Evolutionary conservation across 352 stramenopile species (phyloP).

Genomic region (Phytopythium cucurbitacearum): DNA sequence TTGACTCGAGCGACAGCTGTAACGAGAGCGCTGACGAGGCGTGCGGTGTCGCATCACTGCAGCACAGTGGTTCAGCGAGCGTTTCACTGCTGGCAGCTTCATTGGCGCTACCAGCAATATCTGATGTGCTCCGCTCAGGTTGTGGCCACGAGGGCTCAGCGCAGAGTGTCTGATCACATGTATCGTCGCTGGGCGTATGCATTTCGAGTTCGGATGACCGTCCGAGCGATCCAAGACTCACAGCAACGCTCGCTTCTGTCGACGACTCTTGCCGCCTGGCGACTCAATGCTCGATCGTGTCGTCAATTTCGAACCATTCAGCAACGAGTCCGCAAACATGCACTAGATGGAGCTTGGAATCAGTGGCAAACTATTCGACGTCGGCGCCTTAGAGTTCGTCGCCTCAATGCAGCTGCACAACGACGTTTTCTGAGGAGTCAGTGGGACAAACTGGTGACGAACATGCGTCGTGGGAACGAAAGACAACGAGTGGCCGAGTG

Average conservation of each 20-base stretch:
- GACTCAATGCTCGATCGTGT: background rate
- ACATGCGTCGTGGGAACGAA: background rate
- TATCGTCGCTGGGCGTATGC: conserved; percentile 1
- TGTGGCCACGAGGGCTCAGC: background rate
- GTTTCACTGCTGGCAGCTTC: conserved; percentile 1
- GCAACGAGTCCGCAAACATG: background rate
- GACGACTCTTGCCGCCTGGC: background rate
- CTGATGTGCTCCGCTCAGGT: background rate
- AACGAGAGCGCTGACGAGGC: background rate
- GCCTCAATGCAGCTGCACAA: background rate
- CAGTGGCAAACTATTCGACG: background rate
- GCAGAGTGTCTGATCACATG: background rate
- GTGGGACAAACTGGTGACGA: background rate
- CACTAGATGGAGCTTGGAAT: background rate
- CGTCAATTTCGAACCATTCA: background rate
- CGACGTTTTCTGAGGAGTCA: background rate
- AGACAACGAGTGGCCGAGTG: background rate
- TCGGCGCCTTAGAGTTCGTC: background rate
- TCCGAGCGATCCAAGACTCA: background rate
- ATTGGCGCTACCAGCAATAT: background rate
- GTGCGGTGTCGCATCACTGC: background rate
- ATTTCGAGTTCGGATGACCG: background rate
- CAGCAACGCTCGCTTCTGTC: background rate
- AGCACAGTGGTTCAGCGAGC: background rate
- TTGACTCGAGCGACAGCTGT: background rate